Evolutionary conservation across 345 rosid genomes (phyloP).

Genomic region (Linum trigynum): DNA sequence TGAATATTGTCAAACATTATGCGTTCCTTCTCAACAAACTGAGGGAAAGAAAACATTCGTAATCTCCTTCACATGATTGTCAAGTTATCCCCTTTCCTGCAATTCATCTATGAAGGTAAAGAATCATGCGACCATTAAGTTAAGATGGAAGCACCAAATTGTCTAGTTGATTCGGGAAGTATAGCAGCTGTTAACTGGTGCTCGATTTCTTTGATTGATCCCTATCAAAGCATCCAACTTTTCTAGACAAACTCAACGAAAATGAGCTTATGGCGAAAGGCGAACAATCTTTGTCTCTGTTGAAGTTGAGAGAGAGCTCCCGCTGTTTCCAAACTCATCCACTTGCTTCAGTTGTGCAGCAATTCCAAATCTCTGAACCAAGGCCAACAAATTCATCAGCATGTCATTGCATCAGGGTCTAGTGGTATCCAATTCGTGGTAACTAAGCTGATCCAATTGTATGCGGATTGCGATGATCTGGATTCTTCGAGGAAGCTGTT

Average conservation of each 20-base stretch:
- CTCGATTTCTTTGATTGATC: too few relatives aligned
- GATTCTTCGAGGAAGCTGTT: constrained; percentile 16
- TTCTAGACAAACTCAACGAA: neutral
- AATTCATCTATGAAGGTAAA: too few relatives aligned
- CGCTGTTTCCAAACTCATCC: constrained; percentile 9
- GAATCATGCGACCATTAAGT: too few relatives aligned
- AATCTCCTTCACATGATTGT: too few relatives aligned
- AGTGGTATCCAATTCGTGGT: constrained; percentile 10
- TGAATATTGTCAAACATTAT: too few relatives aligned
- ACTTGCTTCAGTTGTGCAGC: constrained; percentile 26
- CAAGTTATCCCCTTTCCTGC: too few relatives aligned
- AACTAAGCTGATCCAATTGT: constrained; percentile 28
- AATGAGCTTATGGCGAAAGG: constrained; percentile 16
- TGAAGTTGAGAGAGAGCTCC: neutral
- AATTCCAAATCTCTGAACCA: constrained; percentile 17
- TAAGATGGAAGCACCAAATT: too few relatives aligned
- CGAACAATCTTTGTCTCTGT: neutral
- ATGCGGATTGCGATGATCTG: constrained; percentile 24
- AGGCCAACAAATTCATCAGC: constrained; percentile 31
- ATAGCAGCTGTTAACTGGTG: too few relatives aligned
- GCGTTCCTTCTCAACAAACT: too few relatives aligned
- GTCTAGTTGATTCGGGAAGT: too few relatives aligned
- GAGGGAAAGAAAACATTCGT: too few relatives aligned
- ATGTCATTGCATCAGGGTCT: constrained; percentile 16
- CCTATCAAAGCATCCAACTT: too few relatives aligned